phyloP scores from a whole-genome alignment of 2,329 filamentous ascomycete genomes.

The Cladosporium sp. region DNA sequence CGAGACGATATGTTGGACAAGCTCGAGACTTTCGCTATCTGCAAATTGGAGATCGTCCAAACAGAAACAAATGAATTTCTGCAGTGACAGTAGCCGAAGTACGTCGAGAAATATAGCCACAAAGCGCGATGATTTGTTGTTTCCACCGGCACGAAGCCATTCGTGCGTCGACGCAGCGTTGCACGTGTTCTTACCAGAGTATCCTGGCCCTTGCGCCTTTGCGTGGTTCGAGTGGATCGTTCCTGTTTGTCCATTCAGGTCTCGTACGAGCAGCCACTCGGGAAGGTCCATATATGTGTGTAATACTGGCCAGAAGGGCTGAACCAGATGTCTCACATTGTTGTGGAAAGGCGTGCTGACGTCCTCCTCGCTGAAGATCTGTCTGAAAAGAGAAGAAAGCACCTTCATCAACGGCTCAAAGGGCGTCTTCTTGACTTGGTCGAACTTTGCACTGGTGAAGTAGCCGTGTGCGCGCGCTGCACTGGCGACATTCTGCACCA shows the following conservation, averaged over 20 bases:
- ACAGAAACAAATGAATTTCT: conserved; percentile 85
- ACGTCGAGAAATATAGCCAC: conserved; percentile 89
- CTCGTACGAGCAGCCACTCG: conserved; percentile 60
- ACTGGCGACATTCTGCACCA: conserved; percentile 59
- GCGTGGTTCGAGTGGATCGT: neutral
- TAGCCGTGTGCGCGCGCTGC: conserved; percentile 60
- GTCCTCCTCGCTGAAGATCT: conserved; percentile 66
- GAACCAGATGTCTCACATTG: conserved; percentile 55
- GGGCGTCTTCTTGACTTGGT: conserved; percentile 58
- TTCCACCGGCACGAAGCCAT: conserved; percentile 48
- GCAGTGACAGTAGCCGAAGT: conserved; percentile 73
- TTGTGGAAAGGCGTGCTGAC: conserved; percentile 63
- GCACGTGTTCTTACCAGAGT: conserved; percentile 29
- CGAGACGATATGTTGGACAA: conserved; percentile 77
- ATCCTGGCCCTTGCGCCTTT: conserved; percentile 4
- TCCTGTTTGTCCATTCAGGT: conserved; percentile 15
- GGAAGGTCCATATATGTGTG: conserved; percentile 61
- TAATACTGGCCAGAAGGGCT: conserved; percentile 59
- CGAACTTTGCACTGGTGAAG: conserved; percentile 61
- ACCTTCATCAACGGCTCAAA: conserved; percentile 62
- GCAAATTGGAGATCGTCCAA: conserved; percentile 90
- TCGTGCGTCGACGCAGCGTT: conserved; percentile 41
- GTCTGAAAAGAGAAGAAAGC: conserved; percentile 62
- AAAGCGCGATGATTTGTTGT: conserved; percentile 63
- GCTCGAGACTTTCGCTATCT: conserved; percentile 80